Conservation (phyloP, 2,329 filamentous ascomycete species). For the Clarireedia monteithiana region DNA sequence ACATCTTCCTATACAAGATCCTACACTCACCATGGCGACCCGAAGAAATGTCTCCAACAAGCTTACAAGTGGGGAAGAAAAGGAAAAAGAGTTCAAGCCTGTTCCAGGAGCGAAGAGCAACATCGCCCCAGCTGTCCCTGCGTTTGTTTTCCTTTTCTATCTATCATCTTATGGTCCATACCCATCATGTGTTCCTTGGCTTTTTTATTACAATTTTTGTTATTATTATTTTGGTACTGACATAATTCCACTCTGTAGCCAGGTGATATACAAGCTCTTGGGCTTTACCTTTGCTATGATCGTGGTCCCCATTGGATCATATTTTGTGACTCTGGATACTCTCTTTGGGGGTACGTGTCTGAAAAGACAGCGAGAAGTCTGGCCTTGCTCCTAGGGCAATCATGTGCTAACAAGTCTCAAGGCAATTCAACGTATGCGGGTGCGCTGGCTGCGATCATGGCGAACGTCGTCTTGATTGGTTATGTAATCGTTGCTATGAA, state of each 20-base stretch:
- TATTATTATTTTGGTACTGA: background rate
- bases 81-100: constrained; percentile 41
- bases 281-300: constrained; percentile 91
- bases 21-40: constrained; percentile 51
- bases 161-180: background rate
- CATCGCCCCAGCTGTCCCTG: constrained; percentile 75
- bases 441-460: constrained; percentile 75
- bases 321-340: constrained; percentile 49
- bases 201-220: too few species aligned
- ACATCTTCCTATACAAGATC: constrained; percentile 4
- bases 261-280: constrained; percentile 84
- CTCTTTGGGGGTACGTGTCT: background rate
- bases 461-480: constrained; percentile 83
- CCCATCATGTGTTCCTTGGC: background rate
- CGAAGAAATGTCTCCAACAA: constrained; percentile 50
- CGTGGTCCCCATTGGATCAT: constrained; percentile 75
- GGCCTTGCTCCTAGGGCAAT: background rate
- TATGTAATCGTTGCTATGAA: constrained; percentile 89
- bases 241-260: constrained; percentile 37
- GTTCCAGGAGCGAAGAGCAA: constrained; percentile 52
- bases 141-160: constrained; percentile 38
- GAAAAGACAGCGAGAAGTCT: too few species aligned
- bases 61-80: constrained; percentile 42
- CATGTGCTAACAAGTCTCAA: constrained; percentile 29
- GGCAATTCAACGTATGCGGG: constrained; percentile 87